Evolutionary conservation across 2,329 filamentous ascomycete genomes (phyloP).

Genomic region (Podosphaera fusca): DNA sequence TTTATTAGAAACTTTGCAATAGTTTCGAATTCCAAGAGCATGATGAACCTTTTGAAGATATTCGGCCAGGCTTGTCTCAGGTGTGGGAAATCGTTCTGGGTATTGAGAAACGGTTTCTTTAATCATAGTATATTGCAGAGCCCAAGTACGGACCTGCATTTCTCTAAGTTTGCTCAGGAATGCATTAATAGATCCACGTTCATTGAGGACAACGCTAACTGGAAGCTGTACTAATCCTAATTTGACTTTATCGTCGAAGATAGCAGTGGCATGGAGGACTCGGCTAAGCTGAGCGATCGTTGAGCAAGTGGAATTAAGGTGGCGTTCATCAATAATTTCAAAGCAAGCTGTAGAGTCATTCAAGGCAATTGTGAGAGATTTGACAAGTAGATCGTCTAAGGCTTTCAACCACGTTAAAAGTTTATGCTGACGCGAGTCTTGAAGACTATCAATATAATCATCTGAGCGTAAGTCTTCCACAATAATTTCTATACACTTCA

Average conservation of each 20-base stretch:
- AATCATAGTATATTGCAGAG: conserved; percentile 59
- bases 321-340: conserved; percentile 62
- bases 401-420: conserved; percentile 59
- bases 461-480: conserved; percentile 42
- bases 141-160: conserved; percentile 74
- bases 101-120: conserved; percentile 52
- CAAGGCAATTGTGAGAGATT: conserved; percentile 43
- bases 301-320: conserved; percentile 48
- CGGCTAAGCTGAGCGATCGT: conserved; percentile 49
- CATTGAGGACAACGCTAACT: conserved; percentile 25
- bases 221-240: conserved; percentile 47
- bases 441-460: conserved; percentile 29
- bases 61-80: conserved; percentile 52
- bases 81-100: conserved; percentile 35
- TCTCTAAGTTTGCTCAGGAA: conserved; percentile 56
- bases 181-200: conserved; percentile 22
- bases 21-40: conserved; percentile 59
- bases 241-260: conserved; percentile 70
- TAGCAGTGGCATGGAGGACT: conserved; percentile 54
- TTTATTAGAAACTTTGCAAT: conserved; percentile 68
- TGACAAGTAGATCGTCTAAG: conserved; percentile 52
- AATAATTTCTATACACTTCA: conserved; percentile 70
- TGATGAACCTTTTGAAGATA: conserved; percentile 66
- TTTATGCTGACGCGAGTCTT: conserved; percentile 41
- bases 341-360: conserved; percentile 45